phyloP scores from a whole-genome alignment of 768 basidiomycete species.

The Lentinula raphanica region DNA sequence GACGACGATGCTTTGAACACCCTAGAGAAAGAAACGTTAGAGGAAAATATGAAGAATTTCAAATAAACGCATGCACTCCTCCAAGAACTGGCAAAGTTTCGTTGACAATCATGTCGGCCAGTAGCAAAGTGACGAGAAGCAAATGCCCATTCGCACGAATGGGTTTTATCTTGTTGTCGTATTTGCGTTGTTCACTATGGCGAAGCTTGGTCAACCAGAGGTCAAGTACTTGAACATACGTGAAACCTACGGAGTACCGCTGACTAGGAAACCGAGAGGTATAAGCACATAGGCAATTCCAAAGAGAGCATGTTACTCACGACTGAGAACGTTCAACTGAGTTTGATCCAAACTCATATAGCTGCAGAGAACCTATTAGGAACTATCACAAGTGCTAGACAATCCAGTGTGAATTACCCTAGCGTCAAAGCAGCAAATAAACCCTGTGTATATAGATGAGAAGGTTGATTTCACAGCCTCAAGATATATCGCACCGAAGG shows the following conservation, averaged over 20 bases:
- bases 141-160: conserved; percentile 81
- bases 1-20: conserved; percentile 69
- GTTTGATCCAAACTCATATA: conserved; percentile 94
- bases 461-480: background rate
- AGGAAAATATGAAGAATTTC: background rate
- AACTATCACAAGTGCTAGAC: background rate
- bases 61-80: conserved; percentile 30
- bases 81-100: conserved; percentile 72
- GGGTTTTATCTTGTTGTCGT: conserved; percentile 83
- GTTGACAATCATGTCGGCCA: conserved; percentile 91
- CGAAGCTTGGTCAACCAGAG: background rate
- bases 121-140: conserved; percentile 73
- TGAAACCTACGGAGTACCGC: conserved; percentile 8
- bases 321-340: conserved; percentile 78
- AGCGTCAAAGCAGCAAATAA: conserved; percentile 88
- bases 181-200: conserved; percentile 66
- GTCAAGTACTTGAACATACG: background rate
- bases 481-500: conserved; percentile 28
- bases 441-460: conserved; percentile 29
- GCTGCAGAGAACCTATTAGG: conserved; percentile 30
- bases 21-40: conserved; percentile 17
- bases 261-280: background rate
- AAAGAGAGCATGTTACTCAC: background rate
- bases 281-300: background rate
- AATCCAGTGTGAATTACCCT: background rate